Conservation (phyloP, 2,329 filamentous ascomycete species). For the Alternaria alternata region DNA sequence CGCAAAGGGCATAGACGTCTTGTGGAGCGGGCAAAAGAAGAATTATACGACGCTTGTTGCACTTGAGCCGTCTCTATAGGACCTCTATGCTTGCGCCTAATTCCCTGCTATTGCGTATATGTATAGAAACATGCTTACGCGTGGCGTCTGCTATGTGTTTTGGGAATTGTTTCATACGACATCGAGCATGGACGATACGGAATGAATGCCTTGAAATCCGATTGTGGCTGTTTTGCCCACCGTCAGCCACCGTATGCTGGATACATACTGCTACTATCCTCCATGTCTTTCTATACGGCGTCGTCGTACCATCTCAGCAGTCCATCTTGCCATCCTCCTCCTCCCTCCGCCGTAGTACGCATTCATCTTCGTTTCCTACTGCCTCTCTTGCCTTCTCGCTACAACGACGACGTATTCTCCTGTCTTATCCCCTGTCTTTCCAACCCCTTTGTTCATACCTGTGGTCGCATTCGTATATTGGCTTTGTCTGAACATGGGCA, state of each 20-base stretch:
- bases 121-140: background rate
- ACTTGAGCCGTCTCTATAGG: no score
- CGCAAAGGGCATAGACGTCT: background rate
- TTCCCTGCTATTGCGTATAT: rapidly evolving
- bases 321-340: background rate
- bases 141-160: background rate
- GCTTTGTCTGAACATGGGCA: background rate
- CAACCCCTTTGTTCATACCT: background rate
- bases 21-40: background rate
- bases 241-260: background rate
- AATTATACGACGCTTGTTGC: background rate
- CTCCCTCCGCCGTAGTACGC: background rate
- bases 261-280: background rate
- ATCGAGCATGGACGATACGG: background rate
- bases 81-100: background rate
- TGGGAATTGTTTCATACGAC: background rate
- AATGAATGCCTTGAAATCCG: background rate
- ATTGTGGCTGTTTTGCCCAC: background rate
- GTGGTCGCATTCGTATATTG: background rate
- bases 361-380: background rate
- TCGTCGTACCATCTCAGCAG: background rate
- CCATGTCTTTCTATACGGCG: background rate
- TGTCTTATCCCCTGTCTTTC: background rate
- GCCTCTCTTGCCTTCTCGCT: background rate
- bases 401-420: background rate